Base-by-base conservation (phyloP, 345 rosid species). In the Euclidium syriacum region DNA sequence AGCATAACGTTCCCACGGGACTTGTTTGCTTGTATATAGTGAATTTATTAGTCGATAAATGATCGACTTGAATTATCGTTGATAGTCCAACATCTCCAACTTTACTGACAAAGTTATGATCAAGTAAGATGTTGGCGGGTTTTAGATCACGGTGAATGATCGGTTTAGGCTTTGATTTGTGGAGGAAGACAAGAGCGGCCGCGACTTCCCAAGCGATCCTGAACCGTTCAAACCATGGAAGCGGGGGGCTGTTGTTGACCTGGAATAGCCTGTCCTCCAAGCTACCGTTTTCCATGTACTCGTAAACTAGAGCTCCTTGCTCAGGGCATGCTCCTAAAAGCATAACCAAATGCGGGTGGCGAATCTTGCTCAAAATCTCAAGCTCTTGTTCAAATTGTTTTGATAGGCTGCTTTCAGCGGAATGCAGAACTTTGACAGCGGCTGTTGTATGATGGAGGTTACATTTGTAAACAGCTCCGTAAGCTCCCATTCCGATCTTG, bases 191-290 rank as follows among this genome's bases (percentile, higher is more conserved):
- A 26, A 92, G 91, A 54, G 89, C 89, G 2, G 87, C 85, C 27
- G 94, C 96, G 2, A 92, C 81, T 83, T 92, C 98, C 90, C 91
- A 88, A 49, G 91, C 96, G 5, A 92, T 88, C 53, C 82, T 79
- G 69, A 64, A 79, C 53, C 98, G 76, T 48, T 80, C 83, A 55
- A 79, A 86, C 98, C 98, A 92, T 0, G 96, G 96, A 29, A 92
- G 79, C 23, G 96, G 78, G 0, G 80, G 84, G 41, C 84, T 73
- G 16, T 80, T 68, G 71, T 80, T 76, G 74, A 62, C 77, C 49
- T 56, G 70, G 51, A 74, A 74, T 20, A 91, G 58, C 48, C 95
- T 77, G 0, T 86, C 96, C 66, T 86, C 95, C 64, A 91, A 72
- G 81, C 85, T 91, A 65, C 98, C 98, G 25, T 81, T 91, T 71